phyloP scores from a whole-genome alignment of 192 early-diverging fungal species.

The Rhizoclosmatium sp. region DNA sequence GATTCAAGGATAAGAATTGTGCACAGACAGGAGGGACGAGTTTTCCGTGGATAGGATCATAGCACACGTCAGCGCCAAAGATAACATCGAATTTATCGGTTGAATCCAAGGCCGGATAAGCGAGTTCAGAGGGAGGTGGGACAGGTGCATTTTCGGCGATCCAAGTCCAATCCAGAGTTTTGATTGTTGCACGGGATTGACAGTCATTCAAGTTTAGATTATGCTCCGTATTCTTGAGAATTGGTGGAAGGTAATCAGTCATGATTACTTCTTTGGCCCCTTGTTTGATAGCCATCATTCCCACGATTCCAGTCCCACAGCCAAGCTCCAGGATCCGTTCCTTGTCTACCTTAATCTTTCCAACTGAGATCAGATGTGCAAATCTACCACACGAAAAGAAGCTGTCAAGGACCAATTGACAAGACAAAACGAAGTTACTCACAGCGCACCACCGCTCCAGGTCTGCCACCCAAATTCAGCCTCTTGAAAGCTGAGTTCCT shows the following conservation, averaged over 20 bases:
- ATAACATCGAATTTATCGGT: constrained; percentile 18
- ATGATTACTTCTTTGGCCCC: constrained; percentile 24
- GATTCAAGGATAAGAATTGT: constrained; percentile 4
- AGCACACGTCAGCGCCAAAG: constrained; percentile 30
- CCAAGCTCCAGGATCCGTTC: constrained; percentile 26
- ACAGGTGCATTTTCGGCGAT: constrained; percentile 4
- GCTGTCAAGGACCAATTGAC: neutral
- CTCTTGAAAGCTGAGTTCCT: constrained; percentile 18
- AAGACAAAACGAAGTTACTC: neutral
- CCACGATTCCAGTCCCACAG: constrained; percentile 33
- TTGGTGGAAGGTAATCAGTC: constrained; percentile 26
- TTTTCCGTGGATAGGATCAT: constrained; percentile 24
- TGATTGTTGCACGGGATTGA: neutral
- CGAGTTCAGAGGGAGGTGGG: neutral
- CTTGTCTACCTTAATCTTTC: constrained; percentile 8
- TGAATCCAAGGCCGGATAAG: neutral
- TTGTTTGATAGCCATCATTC: constrained; percentile 9
- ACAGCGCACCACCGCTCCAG: constrained; percentile 18
- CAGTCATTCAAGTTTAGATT: constrained; percentile 23
- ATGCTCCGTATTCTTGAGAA: neutral
- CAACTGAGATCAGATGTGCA: constrained; percentile 3
- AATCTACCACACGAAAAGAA: constrained; percentile 1
- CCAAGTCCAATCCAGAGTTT: constrained; percentile 31
- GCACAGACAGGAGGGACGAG: constrained; percentile 33
- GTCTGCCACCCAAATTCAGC: constrained; percentile 27